These are phyloP conservation scores for Echites panduratus DNA, from an alignment of 257 asterid species.

Conservation along the genomic window DNA sequence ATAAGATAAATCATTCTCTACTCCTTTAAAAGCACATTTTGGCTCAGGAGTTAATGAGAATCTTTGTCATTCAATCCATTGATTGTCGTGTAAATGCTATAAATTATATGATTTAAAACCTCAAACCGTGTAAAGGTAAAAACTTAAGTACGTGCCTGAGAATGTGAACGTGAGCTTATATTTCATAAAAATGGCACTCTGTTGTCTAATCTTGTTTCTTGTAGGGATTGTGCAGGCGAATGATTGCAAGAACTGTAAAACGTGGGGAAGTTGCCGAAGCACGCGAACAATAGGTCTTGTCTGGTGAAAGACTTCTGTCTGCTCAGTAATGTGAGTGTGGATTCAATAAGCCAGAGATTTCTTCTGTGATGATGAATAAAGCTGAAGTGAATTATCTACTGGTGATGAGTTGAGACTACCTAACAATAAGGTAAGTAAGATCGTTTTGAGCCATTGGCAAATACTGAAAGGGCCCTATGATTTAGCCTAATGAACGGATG, in stretches of 20 bases:
- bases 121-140: constrained; percentile 3
- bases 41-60: constrained; percentile 15
- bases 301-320: not conserved
- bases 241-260: not conserved
- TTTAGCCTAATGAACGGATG: constrained; percentile 7
- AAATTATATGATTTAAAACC: constrained; percentile 10
- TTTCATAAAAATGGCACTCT: not conserved
- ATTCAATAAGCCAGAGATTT: not conserved
- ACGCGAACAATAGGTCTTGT: not conserved
- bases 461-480: not conserved
- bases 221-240: constrained; percentile 1
- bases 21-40: constrained; percentile 18
- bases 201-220: not conserved
- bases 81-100: constrained; percentile 29
- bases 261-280: not conserved
- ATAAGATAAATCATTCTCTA: constrained; percentile 16
- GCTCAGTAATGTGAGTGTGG: constrained; percentile 2
- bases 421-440: not conserved
- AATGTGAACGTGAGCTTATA: not conserved
- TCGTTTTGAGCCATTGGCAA: not conserved
- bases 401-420: constrained; percentile 5
- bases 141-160: not conserved
- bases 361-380: constrained; percentile 5
- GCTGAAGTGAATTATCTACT: not conserved
- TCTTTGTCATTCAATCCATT: constrained; percentile 8